Conservation (phyloP, 2,329 filamentous ascomycete genomes). For the Moelleriella libera region DNA sequence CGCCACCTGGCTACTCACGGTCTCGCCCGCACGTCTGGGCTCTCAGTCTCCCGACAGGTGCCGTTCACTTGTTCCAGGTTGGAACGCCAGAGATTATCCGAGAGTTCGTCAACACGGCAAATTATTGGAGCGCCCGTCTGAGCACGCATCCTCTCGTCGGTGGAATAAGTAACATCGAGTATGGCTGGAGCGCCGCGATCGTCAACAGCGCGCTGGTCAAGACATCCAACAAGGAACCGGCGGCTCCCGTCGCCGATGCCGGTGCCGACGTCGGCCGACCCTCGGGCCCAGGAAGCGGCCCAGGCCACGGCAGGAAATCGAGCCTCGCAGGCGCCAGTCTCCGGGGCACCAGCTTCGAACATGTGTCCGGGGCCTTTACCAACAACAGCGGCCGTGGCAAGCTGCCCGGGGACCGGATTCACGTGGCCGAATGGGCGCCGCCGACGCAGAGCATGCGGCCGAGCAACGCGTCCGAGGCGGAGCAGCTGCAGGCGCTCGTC, state of each 20-base stretch:
- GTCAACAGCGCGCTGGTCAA: conserved; percentile 47
- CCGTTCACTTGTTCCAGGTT: conserved; percentile 95
- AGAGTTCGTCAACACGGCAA: conserved; percentile 87
- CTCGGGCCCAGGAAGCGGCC: no score
- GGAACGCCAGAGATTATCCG: conserved; percentile 88
- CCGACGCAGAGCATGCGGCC: conserved; percentile 84
- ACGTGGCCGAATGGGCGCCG: conserved; percentile 78
- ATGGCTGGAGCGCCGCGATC: conserved; percentile 83
- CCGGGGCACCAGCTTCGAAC: conserved; percentile 47
- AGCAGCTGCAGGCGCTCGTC: conserved; percentile 63
- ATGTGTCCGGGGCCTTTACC: conserved; percentile 35
- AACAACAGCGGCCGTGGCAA: conserved; percentile 37
- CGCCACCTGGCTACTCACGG: conserved; percentile 85
- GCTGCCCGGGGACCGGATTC: conserved; percentile 71
- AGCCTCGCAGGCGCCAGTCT: conserved; percentile 37
- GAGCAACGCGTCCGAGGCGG: conserved; percentile 61
- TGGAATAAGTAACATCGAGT: conserved; percentile 92
- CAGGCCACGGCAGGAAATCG: conserved; percentile 17
- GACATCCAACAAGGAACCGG: conserved; percentile 33
- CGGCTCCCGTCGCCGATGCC: conserved; percentile 6
- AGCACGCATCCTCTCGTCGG: conserved; percentile 89
- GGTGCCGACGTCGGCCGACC: no score
- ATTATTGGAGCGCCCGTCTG: conserved; percentile 93
- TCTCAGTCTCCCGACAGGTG: conserved; percentile 77
- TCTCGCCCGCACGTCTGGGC: conserved; percentile 87